Base-by-base conservation (phyloP, 2,329 filamentous ascomycete species). In the Zopfia rhizophila region DNA sequence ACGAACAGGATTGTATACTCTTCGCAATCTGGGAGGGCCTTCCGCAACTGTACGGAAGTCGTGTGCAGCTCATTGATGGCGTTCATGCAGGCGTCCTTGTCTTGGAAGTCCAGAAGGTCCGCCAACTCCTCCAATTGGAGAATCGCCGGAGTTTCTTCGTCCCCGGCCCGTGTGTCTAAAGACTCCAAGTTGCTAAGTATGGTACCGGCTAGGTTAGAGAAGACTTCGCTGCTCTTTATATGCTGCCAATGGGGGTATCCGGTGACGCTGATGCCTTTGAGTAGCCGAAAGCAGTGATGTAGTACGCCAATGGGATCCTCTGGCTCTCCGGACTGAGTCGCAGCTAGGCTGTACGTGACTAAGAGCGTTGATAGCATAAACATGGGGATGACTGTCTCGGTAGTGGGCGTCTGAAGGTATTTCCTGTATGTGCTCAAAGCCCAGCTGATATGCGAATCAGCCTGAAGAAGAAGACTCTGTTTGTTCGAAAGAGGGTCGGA, bases 341-440 rank as follows among this genome's bases (percentile, higher is more conserved):
- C 58, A 7, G 53, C 61, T 22, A 68, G 60, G 38, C 65, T 61
- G 49, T 68, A 68, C 5, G 55, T 63, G 7, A 65, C 45, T n/a
- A 68, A 37, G 2, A 63, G 36, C 7, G 61, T 54, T 3, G 63
- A 63, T 7, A 66, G 43, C n/a, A 65, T 45, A 31, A 68, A 68
- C 64, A 68, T 66, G 1, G 64, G 56, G 13, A 65, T 39, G 7
- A 60, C 55, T n/a, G 53, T 51, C n/a, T 62, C 60, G 4, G 42
- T 22, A 7, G 17, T 53, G 3, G 64, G 61, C 3, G 54, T 37
- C 37, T 61, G 56, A 1, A 68, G 38, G 8, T 63, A 50, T 23
- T 49, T 57, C 21, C 61, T 50, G 32, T 66, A 64, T 5, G 51
- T 54, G 5, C 53, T 54, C 10, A 68, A 43, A 23, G 61, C 56